phyloP scores from a whole-genome alignment of 2,329 filamentous ascomycete genomes.

The Mycosphaerella sp. region DNA sequence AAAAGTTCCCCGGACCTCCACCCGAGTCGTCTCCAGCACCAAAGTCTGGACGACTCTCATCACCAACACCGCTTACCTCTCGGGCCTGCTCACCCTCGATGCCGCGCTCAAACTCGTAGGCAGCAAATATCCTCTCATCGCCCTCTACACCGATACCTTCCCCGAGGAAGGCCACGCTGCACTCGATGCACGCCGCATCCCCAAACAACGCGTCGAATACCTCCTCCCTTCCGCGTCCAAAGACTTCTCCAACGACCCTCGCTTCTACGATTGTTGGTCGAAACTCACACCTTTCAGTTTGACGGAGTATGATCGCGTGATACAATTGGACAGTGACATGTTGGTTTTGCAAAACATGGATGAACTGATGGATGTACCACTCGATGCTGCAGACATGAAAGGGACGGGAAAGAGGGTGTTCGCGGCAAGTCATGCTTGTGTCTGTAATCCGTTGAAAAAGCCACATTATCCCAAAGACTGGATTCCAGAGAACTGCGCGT shows the following conservation, averaged over 20 bases:
- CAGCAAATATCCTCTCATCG: slow-evolving; percentile 71
- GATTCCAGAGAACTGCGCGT: slow-evolving; percentile 56
- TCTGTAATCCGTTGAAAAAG: slow-evolving; percentile 75
- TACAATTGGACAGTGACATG: slow-evolving; percentile 87
- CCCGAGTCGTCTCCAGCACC: slow-evolving; percentile 30
- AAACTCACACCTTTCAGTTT: slow-evolving; percentile 76
- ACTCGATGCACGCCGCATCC: slow-evolving; percentile 62
- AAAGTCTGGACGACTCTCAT: slow-evolving; percentile 83
- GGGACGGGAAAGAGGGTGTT: slow-evolving; percentile 62
- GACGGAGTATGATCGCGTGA: slow-evolving; percentile 68
- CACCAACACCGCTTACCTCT: slow-evolving; percentile 74
- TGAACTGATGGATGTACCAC: slow-evolving; percentile 75
- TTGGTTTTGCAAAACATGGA: slow-evolving; percentile 79
- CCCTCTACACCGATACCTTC: slow-evolving; percentile 74
- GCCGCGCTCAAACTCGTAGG: slow-evolving; percentile 61
- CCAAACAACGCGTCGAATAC: slow-evolving; percentile 63
- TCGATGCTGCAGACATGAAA: slow-evolving; percentile 52
- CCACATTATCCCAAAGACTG: slow-evolving; percentile 72
- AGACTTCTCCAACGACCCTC: slow-evolving; percentile 68
- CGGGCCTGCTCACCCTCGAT: slow-evolving; percentile 74
- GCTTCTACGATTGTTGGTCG: slow-evolving; percentile 87
- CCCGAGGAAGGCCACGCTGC: slow-evolving; percentile 61
- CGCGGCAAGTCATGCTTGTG: slow-evolving; percentile 75
- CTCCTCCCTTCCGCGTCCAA: slow-evolving; percentile 59
- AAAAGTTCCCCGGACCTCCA: slow-evolving; percentile 23